phyloP scores from a whole-genome alignment of 2,329 filamentous ascomycete species.

The Claviceps capensis region DNA sequence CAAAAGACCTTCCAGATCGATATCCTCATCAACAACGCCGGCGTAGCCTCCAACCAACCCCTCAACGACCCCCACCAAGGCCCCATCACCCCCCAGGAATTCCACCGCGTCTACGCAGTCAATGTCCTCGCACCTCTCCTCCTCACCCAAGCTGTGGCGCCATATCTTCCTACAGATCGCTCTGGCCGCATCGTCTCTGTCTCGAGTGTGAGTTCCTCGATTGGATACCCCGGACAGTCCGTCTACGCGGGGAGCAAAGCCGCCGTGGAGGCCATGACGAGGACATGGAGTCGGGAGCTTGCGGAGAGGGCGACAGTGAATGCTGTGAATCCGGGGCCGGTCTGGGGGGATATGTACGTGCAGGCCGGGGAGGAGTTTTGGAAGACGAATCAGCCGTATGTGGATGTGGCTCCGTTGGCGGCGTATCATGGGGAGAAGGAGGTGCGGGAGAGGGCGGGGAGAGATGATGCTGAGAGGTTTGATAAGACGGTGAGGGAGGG shows the following conservation, averaged over 20 bases:
- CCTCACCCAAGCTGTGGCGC: conserved; percentile 57
- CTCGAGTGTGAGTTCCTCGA: conserved; percentile 38
- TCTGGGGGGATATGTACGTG: conserved; percentile 39
- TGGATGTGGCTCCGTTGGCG: conserved; percentile 22
- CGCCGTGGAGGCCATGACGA: conserved; percentile 44
- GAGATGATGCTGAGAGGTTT: conserved; percentile 20
- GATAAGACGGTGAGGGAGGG: conserved; percentile 18
- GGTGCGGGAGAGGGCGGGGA: conserved; percentile 16
- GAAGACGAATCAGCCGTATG: conserved; percentile 25
- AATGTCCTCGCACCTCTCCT: conserved; percentile 75
- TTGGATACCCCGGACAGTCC: conserved; percentile 39
- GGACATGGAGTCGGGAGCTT: conserved; percentile 44
- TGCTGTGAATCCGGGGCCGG: conserved; percentile 43
- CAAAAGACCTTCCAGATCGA: conserved; percentile 38
- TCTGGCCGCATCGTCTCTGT: conserved; percentile 43
- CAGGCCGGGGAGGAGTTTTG: conserved; percentile 20
- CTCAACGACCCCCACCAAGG: conserved; percentile 39
- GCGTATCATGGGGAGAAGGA: conserved; percentile 19
- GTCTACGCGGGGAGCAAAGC: conserved; percentile 46
- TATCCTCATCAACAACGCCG: conserved; percentile 81
- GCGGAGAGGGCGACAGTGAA: conserved; percentile 40
- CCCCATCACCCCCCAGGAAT: conserved; percentile 47
- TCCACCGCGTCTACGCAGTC: conserved; percentile 58
- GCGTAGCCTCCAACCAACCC: conserved; percentile 50
- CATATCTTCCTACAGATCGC: conserved; percentile 56